Evolutionary conservation across 768 basidiomycete genomes (phyloP).

Genomic region (Chiua virens): DNA sequence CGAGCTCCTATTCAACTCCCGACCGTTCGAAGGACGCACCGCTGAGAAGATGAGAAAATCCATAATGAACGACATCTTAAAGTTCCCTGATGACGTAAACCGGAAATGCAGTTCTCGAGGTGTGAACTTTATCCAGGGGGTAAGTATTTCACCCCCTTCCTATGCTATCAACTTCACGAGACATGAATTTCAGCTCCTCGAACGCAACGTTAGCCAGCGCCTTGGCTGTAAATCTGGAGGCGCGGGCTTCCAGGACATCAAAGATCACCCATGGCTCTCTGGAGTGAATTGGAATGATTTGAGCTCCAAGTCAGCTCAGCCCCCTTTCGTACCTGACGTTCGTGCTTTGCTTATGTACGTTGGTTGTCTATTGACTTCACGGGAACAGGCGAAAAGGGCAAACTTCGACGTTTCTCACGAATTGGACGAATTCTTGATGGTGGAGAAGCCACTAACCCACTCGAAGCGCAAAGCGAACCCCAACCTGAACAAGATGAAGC

Average conservation of each 20-base stretch:
- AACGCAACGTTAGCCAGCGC: conserved; percentile 74
- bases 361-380: neutral
- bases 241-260: conserved; percentile 76
- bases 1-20: conserved; percentile 79
- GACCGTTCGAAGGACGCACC: conserved; percentile 90
- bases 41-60: conserved; percentile 86
- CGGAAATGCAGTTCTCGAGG: conserved; percentile 66
- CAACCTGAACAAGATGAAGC: conserved; percentile 85
- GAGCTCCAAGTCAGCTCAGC: conserved; percentile 64
- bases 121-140: conserved; percentile 63
- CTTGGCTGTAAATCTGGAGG: conserved; percentile 76
- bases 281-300: conserved; percentile 79
- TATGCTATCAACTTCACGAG: conserved; percentile 10
- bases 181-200: conserved; percentile 61
- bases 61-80: conserved; percentile 77
- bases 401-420: conserved; percentile 98
- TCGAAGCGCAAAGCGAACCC: conserved; percentile 86
- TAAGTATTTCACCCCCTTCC: conserved; percentile 39
- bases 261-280: conserved; percentile 82
- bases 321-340: conserved; percentile 93
- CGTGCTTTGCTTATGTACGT: conserved; percentile 34
- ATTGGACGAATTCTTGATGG: conserved; percentile 94
- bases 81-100: conserved; percentile 69
- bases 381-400: conserved; percentile 81
- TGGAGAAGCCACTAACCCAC: conserved; percentile 96